Percentiles rank a stretch among this genome's conserved stretches.
Evolutionary conservation across 2,329 filamentous ascomycete species (phyloP).

Genomic region (Fusarium torreyae): DNA sequence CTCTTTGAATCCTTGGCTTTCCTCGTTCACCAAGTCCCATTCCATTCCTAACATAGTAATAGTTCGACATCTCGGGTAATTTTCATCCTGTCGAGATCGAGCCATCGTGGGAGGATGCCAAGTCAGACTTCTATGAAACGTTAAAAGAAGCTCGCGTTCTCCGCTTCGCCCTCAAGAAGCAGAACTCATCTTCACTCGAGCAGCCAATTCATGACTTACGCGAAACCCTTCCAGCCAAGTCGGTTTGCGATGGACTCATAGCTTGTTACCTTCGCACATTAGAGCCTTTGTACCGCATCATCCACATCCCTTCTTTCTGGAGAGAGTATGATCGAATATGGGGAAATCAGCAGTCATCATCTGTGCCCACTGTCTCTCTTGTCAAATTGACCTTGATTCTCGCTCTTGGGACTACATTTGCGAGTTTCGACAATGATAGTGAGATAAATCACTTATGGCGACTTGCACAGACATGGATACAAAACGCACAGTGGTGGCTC

Average conservation of each 20-base stretch:
- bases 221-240: conserved; percentile 37
- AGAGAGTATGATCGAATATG: conserved; percentile 44
- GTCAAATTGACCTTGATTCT: conserved; percentile 44
- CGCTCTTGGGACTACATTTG: conserved; percentile 47
- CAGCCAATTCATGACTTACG: conserved; percentile 39
- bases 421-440: conserved; percentile 24
- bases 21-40: too few relatives aligned
- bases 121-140: conserved; percentile 42
- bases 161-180: conserved; percentile 39
- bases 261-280: conserved; percentile 47
- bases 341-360: conserved; percentile 17
- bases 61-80: conserved; percentile 47
- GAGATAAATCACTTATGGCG: conserved; percentile 31
- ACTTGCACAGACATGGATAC: conserved; percentile 47
- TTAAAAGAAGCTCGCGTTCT: conserved; percentile 43
- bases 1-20: background rate
- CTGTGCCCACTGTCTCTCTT: conserved; percentile 37
- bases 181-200: conserved; percentile 34
- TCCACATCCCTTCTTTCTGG: conserved; percentile 47
- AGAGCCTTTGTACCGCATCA: conserved; percentile 47
- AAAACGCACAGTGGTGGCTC: conserved; percentile 50
- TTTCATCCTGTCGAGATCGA: conserved; percentile 48
- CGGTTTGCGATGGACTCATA: conserved; percentile 42
- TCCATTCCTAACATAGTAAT: conserved; percentile 7
- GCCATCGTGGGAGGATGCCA: conserved; percentile 46